Evolutionary conservation across 2,329 filamentous ascomycete species (phyloP).

Genomic region (Cercospora sojina): DNA sequence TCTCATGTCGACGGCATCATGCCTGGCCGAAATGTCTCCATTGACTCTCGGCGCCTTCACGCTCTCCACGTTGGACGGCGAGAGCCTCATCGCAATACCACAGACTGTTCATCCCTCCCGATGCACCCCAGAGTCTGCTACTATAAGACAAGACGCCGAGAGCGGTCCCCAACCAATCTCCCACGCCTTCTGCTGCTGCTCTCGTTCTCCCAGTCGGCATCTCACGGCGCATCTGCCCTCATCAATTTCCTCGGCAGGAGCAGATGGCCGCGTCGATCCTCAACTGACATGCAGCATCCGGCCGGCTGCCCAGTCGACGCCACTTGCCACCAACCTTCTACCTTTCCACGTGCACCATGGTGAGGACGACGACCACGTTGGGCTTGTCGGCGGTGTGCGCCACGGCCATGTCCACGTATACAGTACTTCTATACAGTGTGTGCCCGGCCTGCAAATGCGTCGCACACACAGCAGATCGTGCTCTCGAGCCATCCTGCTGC

Average conservation of each 20-base stretch:
- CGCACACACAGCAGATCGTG: neutral
- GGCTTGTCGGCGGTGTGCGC: neutral
- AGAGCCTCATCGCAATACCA: neutral
- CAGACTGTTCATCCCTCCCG: neutral
- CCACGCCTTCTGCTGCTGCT: neutral
- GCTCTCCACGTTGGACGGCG: neutral
- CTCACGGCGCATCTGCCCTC: constrained; percentile 1
- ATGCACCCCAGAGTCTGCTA: constrained; percentile 6
- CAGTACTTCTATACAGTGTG: neutral
- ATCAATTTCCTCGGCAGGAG: neutral
- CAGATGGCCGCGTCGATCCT: constrained; percentile 5
- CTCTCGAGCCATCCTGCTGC: neutral
- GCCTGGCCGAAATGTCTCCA: neutral
- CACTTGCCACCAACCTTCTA: constrained; percentile 1
- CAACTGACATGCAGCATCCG: constrained; percentile 7
- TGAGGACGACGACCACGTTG: neutral
- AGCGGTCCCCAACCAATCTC: constrained; percentile 3
- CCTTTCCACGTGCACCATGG: neutral
- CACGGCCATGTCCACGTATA: neutral
- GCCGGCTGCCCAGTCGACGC: constrained; percentile 1
- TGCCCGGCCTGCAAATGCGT: neutral
- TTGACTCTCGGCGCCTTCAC: constrained; percentile 7
- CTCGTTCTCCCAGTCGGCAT: neutral
- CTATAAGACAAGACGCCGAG: neutral
- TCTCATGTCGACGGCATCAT: neutral